A percentile compares a stretch with the other conserved stretches of the same genome.
Evolutionary conservation across 495 filamentous ascomycete genomes (phyloP).

Genomic region (Hypoxylon subgilvum): DNA sequence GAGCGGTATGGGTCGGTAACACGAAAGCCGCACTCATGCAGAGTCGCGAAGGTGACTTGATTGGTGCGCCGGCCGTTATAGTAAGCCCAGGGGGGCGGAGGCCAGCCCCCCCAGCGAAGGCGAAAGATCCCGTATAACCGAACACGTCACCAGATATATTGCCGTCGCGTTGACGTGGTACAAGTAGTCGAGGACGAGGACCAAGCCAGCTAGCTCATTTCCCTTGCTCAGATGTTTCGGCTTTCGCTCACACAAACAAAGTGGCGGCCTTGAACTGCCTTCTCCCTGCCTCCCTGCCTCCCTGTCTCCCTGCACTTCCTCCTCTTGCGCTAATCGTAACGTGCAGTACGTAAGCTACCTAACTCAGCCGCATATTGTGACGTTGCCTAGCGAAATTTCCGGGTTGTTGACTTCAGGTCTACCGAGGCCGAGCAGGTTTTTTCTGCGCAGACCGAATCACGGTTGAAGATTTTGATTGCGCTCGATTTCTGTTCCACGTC

Average conservation of each 20-base stretch:
- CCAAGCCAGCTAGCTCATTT: constrained; percentile 8
- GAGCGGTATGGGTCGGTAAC: constrained; percentile 18
- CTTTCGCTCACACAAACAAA: neutral
- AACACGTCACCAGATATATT: constrained; percentile 36
- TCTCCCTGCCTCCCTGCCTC: too few species aligned
- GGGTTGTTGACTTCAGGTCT: constrained; percentile 21
- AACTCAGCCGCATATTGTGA: constrained; percentile 37
- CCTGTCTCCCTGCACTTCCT: too few species aligned
- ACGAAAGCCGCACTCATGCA: constrained; percentile 23
- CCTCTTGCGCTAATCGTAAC: constrained; percentile 13
- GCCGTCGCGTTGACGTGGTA: constrained; percentile 19
- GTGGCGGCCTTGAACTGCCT: neutral
- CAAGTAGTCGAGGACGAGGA: constrained; percentile 4
- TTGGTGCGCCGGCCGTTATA: constrained; percentile 29
- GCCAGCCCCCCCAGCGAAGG: constrained; percentile 6
- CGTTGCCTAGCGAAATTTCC: constrained; percentile 18
- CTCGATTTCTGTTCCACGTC: constrained; percentile 14
- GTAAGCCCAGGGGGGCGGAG: constrained; percentile 36
- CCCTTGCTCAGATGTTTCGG: constrained; percentile 15
- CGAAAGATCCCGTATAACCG: constrained; percentile 29
- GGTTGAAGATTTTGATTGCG: constrained; percentile 9
- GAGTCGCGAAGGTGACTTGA: constrained; percentile 16
- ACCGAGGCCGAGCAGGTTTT: constrained; percentile 26
- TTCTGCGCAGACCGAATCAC: constrained; percentile 1
- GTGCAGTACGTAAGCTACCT: constrained; percentile 22